A percentile compares a stretch with the other conserved stretches of the same genome.
phyloP scores from a whole-genome alignment of 2,329 filamentous ascomycete genomes.

The Pseudocercospora fuligena region DNA sequence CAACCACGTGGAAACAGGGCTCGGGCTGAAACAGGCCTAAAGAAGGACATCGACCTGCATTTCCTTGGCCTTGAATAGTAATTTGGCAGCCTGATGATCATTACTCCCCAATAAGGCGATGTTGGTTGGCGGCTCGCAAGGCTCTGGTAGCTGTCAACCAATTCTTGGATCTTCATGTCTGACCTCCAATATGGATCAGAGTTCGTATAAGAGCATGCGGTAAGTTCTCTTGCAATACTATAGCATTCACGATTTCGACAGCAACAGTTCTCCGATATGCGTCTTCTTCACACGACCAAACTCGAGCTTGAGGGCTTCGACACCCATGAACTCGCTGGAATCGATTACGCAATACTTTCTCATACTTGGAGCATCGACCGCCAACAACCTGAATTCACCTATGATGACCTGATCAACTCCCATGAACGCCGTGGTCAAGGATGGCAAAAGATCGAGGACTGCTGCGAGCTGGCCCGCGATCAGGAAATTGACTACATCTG shows the following conservation, averaged over 20 bases:
- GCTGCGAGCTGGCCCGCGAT: not conserved
- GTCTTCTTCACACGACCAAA: not conserved
- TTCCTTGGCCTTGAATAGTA: not conserved
- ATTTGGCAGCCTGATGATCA: not conserved
- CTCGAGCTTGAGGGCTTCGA: not conserved
- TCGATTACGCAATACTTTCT: not conserved
- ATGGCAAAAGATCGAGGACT: not conserved
- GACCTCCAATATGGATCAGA: not conserved
- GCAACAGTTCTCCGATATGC: not conserved
- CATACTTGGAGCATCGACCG: not conserved
- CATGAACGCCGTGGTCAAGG: not conserved
- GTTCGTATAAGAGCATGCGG: not conserved
- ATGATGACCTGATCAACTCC: not conserved
- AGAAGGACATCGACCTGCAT: not conserved
- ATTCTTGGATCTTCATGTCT: not conserved
- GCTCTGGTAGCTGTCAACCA: not conserved
- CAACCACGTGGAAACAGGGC: too few species aligned
- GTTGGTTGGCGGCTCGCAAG: not conserved
- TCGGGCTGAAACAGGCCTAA: not conserved
- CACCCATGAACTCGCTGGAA: not conserved
- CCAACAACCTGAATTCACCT: not conserved
- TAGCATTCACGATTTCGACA: not conserved
- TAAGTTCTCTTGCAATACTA: not conserved
- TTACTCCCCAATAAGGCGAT: not conserved
- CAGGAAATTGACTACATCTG: not conserved